Base-by-base conservation (phyloP, 805 yeast genomes). In the Candida germanica region DNA sequence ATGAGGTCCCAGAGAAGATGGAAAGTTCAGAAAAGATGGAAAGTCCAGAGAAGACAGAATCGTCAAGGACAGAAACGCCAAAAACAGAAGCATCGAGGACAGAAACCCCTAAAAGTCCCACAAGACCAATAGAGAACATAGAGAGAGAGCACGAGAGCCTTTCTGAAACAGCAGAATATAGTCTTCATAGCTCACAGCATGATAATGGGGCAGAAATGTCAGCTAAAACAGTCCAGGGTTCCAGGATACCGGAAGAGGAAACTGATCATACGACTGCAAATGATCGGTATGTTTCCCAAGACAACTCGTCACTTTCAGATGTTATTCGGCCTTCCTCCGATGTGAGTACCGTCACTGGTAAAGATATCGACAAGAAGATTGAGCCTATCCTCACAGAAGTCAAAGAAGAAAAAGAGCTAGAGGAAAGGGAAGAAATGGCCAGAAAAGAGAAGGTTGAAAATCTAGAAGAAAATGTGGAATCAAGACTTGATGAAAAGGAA, bases 351-450 rank as follows among this genome's bases (percentile, higher is more conserved):
- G 27, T 25, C 6, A 25, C 27, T 25, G 27, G 7, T 7, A 27
- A 18, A 12, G 19, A 27, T 27, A 13, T 27, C 6, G n/a, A 15
- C 5, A 12, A 25, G 19, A 30, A 39, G 13, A 39, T 7, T 11
- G 19, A 13, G 26, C 17, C 4, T 5, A 11, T 9, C 9, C 23
- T 20, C 11, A 23, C 26, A 27, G 22, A 29, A 13, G 27, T 16
- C n/a, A 11, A 33, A n/a, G 38, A 35, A 25, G 33, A 34, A 26
- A 22, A 14, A 15, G 26, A 35, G 5, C 25, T 16, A 21, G 34
- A 31, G 11, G 19, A 25, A 11, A 20, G 10, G 23, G 23, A 20
- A 6, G 23, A 20, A 20, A n/a, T n/a, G n/a, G 32, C 19, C 12
- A 13, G 21, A 18, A 26, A 23, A 13, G 31, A 27, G 12, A 19